A percentile compares a stretch with the other conserved stretches of the same genome.
Conservation (phyloP, 306 rosid species). For the Elaeagnus macrophylla region DNA sequence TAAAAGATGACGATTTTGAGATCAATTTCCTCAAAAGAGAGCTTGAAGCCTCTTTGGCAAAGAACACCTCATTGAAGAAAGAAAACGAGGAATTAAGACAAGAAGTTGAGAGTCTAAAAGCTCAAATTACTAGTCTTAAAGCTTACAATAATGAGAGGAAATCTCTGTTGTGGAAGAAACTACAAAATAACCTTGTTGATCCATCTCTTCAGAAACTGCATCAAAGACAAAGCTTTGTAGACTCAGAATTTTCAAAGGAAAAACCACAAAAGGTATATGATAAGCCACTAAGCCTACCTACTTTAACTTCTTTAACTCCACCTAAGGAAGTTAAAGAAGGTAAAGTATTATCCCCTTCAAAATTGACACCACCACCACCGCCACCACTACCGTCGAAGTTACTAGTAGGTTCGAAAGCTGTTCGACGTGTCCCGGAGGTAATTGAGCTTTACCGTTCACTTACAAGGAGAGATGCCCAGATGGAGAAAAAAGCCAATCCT, state of each 20-base stretch:
- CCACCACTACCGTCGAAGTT: constrained; percentile 68
- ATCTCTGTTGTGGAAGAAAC: constrained; percentile 77
- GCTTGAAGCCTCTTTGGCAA: constrained; percentile 43
- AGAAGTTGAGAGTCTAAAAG: constrained; percentile 51
- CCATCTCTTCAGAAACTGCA: constrained; percentile 24
- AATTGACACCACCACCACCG: constrained; percentile 73
- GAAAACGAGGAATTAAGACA: constrained; percentile 69
- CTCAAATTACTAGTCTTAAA: constrained; percentile 56
- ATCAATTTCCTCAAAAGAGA: constrained; percentile 36
- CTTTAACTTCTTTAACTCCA: constrained; percentile 21
- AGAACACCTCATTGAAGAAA: constrained; percentile 43
- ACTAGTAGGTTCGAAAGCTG: constrained; percentile 39
- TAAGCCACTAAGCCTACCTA: constrained; percentile 48
- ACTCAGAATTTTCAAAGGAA: constrained; percentile 30
- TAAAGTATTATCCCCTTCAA: constrained; percentile 25
- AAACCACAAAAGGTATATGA: constrained; percentile 26
- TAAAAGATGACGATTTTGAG: constrained; percentile 41
- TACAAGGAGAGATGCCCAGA: constrained; percentile 51
- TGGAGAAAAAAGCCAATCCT: constrained; percentile 38
- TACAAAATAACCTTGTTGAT: constrained; percentile 51
- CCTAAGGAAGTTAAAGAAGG: constrained; percentile 29
- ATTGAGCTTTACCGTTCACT: constrained; percentile 76
- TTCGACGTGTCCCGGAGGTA: constrained; percentile 86
- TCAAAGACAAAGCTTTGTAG: constrained; percentile 30
- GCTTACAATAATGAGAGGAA: constrained; percentile 69